Conservation (phyloP, 768 basidiomycete genomes). For the Tricholoma sp. region DNA sequence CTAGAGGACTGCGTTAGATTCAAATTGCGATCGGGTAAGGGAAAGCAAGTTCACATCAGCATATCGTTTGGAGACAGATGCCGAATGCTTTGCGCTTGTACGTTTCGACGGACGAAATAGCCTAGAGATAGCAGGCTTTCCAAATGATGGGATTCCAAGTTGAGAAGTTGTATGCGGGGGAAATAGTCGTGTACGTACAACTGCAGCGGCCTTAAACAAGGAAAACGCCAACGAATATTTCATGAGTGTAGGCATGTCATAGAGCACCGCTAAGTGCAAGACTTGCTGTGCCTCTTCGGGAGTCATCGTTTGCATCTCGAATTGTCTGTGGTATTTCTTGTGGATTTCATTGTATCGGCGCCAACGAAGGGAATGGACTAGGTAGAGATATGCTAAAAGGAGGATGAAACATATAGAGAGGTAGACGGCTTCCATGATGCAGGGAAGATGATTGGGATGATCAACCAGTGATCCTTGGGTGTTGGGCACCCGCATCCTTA, state of each 20-base stretch:
- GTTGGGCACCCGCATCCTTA: no score
- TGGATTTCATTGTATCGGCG: constrained; percentile 38
- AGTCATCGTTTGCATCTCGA: constrained; percentile 27
- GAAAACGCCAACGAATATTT: constrained; percentile 40
- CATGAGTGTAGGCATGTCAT: constrained; percentile 42
- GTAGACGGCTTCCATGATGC: no score
- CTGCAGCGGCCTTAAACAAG: constrained; percentile 48
- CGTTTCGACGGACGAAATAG: constrained; percentile 20
- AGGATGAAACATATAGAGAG: neutral
- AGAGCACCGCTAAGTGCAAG: constrained; percentile 24
- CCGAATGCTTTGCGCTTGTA: constrained; percentile 34
- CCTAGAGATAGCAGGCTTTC: constrained; percentile 41
- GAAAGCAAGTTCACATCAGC: constrained; percentile 35
- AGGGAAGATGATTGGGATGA: no score
- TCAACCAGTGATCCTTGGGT: no score
- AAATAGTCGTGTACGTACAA: constrained; percentile 26
- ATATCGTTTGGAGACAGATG: constrained; percentile 36
- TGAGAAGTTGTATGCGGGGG: neutral
- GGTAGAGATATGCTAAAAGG: constrained; percentile 15
- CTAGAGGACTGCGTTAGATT: neutral
- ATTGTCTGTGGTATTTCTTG: constrained; percentile 30
- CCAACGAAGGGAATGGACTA: constrained; percentile 37
- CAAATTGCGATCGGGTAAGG: neutral
- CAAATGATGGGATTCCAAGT: neutral
- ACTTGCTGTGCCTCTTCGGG: constrained; percentile 43